Evolutionary conservation across 441 rosid species (phyloP), one percentile per base, ranked within the genome.

Genomic region (Mallotus repandus): DNA sequence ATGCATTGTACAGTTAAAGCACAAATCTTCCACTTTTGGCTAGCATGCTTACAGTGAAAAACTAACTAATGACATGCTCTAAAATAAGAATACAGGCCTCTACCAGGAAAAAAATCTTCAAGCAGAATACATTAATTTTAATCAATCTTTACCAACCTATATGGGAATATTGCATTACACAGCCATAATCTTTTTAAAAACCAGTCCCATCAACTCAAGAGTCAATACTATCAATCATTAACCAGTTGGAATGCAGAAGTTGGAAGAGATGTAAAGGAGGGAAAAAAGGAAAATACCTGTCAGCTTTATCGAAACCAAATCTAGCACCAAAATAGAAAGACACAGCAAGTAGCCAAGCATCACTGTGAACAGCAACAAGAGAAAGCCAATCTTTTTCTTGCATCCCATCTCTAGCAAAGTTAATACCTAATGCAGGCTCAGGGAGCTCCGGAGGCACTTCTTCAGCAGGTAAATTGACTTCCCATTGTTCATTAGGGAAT

Each of bases 391-490:
- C 90, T 76, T 84, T 88, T 66, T 85, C 90, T 58, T 85, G 90
- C 92, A 86, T 86, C 66, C 90, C 90, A 80, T 88, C 92, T 78
- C 92, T 85, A 22, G 90, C 92, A 69, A 86, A 88, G 79, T 88
- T 88, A 62, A 88, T 88, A 54, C 90, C 90, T 55, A 87, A 71
- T 45, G 90, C 92, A 66, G 90, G 92, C 74, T 88, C 92, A 9
- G 92, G 92, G 50, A 88, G 80, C 70, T 86, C 89, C 10, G 89
- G 85, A 60, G 89, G 92, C 38, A 86, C 89, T 75, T 89, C 92
- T 74, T 88, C 94, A 52, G 94, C 93, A 70, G 98, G 97, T 61
- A 92, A 85, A 81, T 86, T 88, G 69, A 88, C 92, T 79, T 87
- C 88, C 92, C 92, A 88, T 63, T 81, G 89, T 71, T 85, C 88